Evolutionary conservation across 2,329 filamentous ascomycete species (phyloP).

Genomic region (Hypoxylon sp.): DNA sequence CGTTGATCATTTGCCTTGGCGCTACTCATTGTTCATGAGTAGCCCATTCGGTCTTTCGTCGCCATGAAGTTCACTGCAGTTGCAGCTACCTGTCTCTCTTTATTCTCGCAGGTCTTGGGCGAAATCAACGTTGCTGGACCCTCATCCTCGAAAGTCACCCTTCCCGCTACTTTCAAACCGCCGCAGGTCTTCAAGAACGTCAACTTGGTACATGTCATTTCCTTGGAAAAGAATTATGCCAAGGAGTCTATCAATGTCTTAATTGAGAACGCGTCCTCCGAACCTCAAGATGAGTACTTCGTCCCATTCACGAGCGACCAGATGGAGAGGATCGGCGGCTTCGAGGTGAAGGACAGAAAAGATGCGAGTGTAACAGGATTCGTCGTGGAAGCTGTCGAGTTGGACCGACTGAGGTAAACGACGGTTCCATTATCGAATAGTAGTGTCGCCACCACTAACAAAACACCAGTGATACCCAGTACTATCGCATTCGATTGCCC

Average conservation of each 20-base stretch:
- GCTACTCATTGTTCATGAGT: constrained; percentile 52
- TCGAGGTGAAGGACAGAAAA: constrained; percentile 96
- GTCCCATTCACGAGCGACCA: constrained; percentile 84
- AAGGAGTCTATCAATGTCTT: constrained; percentile 95
- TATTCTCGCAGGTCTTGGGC: constrained; percentile 63
- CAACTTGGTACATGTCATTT: constrained; percentile 90
- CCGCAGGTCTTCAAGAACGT: constrained; percentile 93
- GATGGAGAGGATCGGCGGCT: constrained; percentile 81
- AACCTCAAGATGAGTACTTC: constrained; percentile 90
- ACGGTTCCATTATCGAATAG: constrained; percentile 23
- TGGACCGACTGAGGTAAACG: constrained; percentile 69
- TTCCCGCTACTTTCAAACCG: constrained; percentile 79
- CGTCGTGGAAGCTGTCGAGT: constrained; percentile 74
- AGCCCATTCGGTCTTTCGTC: constrained; percentile 46
- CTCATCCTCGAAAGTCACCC: constrained; percentile 68
- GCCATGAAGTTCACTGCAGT: constrained; percentile 64
- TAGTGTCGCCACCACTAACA: constrained; percentile 44
- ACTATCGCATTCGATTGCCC: constrained; percentile 85
- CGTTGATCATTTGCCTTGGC: constrained; percentile 40
- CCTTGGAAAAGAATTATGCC: constrained; percentile 91
- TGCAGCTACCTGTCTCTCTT: constrained; percentile 70
- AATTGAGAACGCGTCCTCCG: constrained; percentile 85
- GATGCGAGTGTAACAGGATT: constrained; percentile 76
- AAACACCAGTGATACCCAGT: constrained; percentile 74
- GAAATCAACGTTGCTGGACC: constrained; percentile 48